These are phyloP conservation scores for Starmerella tilneyi DNA, from an alignment of 805 yeast species.

Conservation along the genomic window DNA sequence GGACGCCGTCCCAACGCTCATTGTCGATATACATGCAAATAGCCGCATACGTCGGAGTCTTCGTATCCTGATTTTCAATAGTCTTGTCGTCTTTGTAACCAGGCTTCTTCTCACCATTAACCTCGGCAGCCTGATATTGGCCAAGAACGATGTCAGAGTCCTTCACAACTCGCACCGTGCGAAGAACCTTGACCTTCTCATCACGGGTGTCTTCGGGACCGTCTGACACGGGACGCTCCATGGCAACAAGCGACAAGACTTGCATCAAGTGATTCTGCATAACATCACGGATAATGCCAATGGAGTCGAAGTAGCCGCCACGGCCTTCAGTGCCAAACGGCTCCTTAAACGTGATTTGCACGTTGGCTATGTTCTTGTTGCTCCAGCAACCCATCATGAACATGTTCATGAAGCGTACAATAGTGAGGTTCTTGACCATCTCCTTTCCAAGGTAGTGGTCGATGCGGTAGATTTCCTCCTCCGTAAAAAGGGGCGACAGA, in stretches of 20 bases:
- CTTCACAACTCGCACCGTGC: constrained; percentile 63
- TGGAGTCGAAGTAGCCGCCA: constrained; percentile 92
- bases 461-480: constrained; percentile 86
- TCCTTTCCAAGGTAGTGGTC: constrained; percentile 98
- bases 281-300: constrained; percentile 94
- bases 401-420: constrained; percentile 83
- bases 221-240: constrained; percentile 91
- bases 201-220: constrained; percentile 91
- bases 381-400: constrained; percentile 85
- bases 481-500: constrained; percentile 77
- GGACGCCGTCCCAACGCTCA: constrained; percentile 98
- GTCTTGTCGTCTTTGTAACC: constrained; percentile 87
- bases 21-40: constrained; percentile 65
- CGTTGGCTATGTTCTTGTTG: constrained; percentile 60
- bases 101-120: constrained; percentile 64
- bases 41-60: constrained; percentile 89
- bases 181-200: constrained; percentile 87
- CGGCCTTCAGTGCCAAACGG: constrained; percentile 99
- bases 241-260: constrained; percentile 78
- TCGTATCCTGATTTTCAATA: constrained; percentile 60
- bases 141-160: constrained; percentile 64
- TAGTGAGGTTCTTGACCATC: constrained; percentile 87
- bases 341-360: constrained; percentile 91
- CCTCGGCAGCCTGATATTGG: constrained; percentile 75
- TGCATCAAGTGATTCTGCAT: constrained; percentile 96